Percentiles rank a stretch among this genome's conserved stretches.
Conservation (phyloP, 805 yeast genomes). For the Sugiyamaella qingdaonensis region DNA sequence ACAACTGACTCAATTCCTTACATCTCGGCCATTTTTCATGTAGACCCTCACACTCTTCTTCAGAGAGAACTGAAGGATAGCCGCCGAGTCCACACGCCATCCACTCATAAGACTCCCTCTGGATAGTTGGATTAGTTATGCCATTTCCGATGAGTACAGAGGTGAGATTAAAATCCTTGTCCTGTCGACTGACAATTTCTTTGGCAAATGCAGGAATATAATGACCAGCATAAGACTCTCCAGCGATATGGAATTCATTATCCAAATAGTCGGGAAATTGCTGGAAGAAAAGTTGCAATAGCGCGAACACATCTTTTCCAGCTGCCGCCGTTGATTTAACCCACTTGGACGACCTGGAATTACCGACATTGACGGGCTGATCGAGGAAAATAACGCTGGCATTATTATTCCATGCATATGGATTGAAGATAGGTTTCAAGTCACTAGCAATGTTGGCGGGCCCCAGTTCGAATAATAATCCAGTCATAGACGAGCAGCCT, state of each 20-base stretch:
- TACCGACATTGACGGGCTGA: slow-evolving; percentile 86
- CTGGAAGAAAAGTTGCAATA: slow-evolving; percentile 72
- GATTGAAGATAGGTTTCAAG: slow-evolving; percentile 61
- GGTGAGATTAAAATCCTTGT: slow-evolving; percentile 58
- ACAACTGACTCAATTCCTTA: slow-evolving; percentile 60
- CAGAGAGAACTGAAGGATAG: slow-evolving; percentile 65
- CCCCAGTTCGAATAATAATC: slow-evolving; percentile 81
- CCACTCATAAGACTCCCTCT: slow-evolving; percentile 74
- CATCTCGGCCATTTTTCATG: slow-evolving; percentile 66
- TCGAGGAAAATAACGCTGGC: slow-evolving; percentile 84
- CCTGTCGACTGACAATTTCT: slow-evolving; percentile 66
- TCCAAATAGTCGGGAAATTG: slow-evolving; percentile 57
- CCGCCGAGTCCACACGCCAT: slow-evolving; percentile 97
- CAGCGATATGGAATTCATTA: slow-evolving; percentile 76
- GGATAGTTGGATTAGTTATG: slow-evolving; percentile 77
- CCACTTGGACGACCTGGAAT: slow-evolving; percentile 56
- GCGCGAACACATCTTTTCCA: slow-evolving; percentile 75
- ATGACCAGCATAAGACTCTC: slow-evolving; percentile 89
- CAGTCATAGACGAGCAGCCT: slow-evolving; percentile 87
- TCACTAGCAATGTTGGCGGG: slow-evolving; percentile 65
- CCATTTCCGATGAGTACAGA: slow-evolving; percentile 90
- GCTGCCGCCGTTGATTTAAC: slow-evolving; percentile 77
- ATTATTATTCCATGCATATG: slow-evolving; percentile 77
- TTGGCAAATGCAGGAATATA: slow-evolving; percentile 86
- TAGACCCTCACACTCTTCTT: slow-evolving; percentile 72